Evolutionary conservation across 2,329 filamentous ascomycete genomes (phyloP).

Genomic region (Didymella keratinophila): DNA sequence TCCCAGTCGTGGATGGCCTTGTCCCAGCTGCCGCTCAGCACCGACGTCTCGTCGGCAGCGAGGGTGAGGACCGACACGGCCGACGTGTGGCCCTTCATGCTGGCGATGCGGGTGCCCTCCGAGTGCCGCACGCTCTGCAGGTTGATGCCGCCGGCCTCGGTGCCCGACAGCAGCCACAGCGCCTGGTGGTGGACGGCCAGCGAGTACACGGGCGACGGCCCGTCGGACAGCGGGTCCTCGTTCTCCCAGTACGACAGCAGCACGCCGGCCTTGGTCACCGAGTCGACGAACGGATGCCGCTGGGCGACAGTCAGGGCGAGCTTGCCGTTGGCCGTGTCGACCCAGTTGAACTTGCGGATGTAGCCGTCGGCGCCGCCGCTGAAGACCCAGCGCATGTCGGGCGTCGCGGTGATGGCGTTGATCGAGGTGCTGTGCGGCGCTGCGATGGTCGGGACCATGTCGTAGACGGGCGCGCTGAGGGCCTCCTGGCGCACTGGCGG

Average conservation of each 20-base stretch:
- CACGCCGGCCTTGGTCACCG: constrained; percentile 92
- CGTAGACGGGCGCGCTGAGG: constrained; percentile 82
- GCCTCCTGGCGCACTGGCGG: constrained; percentile 77
- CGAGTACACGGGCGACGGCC: constrained; percentile 90
- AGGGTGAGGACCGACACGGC: constrained; percentile 89
- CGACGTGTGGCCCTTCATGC: constrained; percentile 83
- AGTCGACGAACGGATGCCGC: constrained; percentile 95
- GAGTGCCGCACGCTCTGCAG: constrained; percentile 92
- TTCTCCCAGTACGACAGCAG: constrained; percentile 99
- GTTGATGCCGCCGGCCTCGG: constrained; percentile 92
- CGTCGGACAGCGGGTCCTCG: constrained; percentile 71
- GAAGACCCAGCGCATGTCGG: constrained; percentile 94
- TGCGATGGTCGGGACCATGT: constrained; percentile 96
- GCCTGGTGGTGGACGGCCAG: constrained; percentile 89
- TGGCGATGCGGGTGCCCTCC: constrained; percentile 87
- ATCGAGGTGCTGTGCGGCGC: constrained; percentile 95
- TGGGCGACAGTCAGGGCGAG: constrained; percentile 93
- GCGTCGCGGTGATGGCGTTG: constrained; percentile 89
- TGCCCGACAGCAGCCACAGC: constrained; percentile 87
- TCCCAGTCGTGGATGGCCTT: constrained; percentile 96
- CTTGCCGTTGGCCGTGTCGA: constrained; percentile 93
- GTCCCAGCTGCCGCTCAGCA: constrained; percentile 96
- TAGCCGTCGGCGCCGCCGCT: constrained; percentile 94
- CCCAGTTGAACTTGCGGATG: constrained; percentile 95
- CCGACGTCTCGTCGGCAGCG: constrained; percentile 82